Evolutionary conservation across 352 stramenopile species (phyloP).

Genomic region (Nothophytophthora sp.): DNA sequence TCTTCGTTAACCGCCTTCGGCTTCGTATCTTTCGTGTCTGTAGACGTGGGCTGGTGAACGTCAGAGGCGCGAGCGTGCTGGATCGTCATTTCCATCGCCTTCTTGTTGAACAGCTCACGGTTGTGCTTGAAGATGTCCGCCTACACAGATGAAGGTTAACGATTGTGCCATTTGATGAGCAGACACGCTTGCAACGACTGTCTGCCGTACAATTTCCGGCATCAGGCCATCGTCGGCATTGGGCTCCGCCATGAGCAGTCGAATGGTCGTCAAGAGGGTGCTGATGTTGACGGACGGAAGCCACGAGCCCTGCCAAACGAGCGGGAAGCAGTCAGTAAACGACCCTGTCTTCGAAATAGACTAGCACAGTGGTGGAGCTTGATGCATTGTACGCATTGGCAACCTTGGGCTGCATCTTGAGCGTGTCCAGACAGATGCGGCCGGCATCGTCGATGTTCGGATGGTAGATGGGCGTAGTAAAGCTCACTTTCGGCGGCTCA

Average conservation of each 20-base stretch:
- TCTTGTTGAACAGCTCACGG: constrained; percentile 65
- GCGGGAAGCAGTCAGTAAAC: too few species aligned
- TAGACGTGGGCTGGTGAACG: constrained; percentile 2
- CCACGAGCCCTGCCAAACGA: constrained; percentile 80
- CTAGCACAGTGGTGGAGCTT: too few species aligned
- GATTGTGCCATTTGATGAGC: neutral
- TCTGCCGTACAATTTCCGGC: constrained; percentile 75
- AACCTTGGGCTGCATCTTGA: constrained; percentile 92
- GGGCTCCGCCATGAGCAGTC: constrained; percentile 89
- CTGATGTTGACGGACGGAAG: constrained; percentile 92
- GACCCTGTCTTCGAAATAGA: too few species aligned
- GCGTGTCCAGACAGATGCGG: constrained; percentile 90
- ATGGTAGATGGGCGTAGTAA: constrained; percentile 83
- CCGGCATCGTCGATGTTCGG: constrained; percentile 87
- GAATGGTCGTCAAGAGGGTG: constrained; percentile 90
- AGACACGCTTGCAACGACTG: neutral
- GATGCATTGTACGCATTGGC: too few species aligned
- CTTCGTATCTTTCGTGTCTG: constrained; percentile 1
- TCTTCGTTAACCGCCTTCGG: neutral
- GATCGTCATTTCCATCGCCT: constrained; percentile 60
- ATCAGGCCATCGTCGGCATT: constrained; percentile 92
- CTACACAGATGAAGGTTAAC: constrained; percentile 32
- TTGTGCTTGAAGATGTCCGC: constrained; percentile 83
- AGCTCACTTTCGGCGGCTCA: constrained; percentile 79
- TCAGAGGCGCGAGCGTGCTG: constrained; percentile 41